phyloP scores from a whole-genome alignment of 805 yeast genomes.

The Kurtzmaniella cleridarum region DNA sequence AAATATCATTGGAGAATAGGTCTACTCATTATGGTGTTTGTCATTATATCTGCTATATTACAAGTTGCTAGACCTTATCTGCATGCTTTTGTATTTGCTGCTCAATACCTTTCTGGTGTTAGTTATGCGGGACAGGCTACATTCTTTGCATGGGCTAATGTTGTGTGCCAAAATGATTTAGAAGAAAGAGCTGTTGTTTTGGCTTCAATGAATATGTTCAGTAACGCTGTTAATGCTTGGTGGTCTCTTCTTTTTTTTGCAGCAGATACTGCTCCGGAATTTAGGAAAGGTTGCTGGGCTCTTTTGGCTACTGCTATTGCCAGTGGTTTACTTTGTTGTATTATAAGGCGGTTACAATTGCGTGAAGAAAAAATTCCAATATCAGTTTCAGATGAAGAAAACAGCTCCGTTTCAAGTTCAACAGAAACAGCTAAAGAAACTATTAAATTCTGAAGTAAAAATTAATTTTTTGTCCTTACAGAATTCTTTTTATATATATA shows the following conservation, averaged over 20 bases:
- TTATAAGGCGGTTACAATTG: constrained; percentile 40
- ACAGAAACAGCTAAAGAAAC: too few relatives aligned
- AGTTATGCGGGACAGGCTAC: constrained; percentile 57
- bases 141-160: constrained; percentile 60
- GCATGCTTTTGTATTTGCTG: constrained; percentile 39
- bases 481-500: too few relatives aligned
- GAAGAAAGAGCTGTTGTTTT: constrained; percentile 61
- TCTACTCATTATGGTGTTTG: constrained; percentile 33
- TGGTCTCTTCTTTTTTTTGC: constrained; percentile 52
- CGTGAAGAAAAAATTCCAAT: constrained; percentile 21
- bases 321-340: constrained; percentile 34
- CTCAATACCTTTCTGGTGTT: constrained; percentile 51
- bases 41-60: constrained; percentile 45
- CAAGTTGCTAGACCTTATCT: constrained; percentile 36
- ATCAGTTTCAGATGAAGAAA: constrained; percentile 1
- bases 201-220: constrained; percentile 63
- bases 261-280: constrained; percentile 48
- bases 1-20: constrained; percentile 50
- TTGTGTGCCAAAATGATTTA: constrained; percentile 51
- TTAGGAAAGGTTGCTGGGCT: constrained; percentile 50
- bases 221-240: constrained; percentile 61
- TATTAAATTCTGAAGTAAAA: too few relatives aligned
- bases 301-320: constrained; percentile 48
- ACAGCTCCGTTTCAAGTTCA: background rate
- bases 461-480: too few relatives aligned